Evolutionary conservation across 768 basidiomycete genomes (phyloP), one percentile per base, ranked within the genome.

Genomic region (Dioszegia aurantiaca): DNA sequence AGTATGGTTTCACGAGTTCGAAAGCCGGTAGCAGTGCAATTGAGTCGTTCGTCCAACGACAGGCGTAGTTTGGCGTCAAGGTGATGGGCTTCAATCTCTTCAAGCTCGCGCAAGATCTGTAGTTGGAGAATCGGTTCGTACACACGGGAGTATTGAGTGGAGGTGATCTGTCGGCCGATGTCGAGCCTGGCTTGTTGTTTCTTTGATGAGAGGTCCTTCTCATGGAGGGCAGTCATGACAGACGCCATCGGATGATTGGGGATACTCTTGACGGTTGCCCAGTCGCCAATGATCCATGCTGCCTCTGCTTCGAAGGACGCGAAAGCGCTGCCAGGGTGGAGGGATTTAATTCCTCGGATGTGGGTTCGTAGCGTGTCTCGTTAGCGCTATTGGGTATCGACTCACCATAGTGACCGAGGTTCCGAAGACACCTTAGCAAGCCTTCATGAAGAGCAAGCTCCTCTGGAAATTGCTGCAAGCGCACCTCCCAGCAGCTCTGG

Each of bases 401-500:
- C 86, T 61, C 65, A 93, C 95, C 95, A 75, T 97, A 97, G 75
- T 99, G 95, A 9, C 95, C 95, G 10, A 99, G 81, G 72, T 97
- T 95, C 21, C 90, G 82, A 55, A 98, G 81, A 72, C 94, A 98
- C 46, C 90, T 84, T 61, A 97, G 77, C 10, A 99, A 81, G 14
- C 95, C 95, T 16, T 93, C 77, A 74, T 99, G 94, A 60, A 86
- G 87, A 23, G 87, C 84, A 4, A 94, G 81, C 64, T 94, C 91
- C 67, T 94, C 86, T 0, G 94, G 93, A 21, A 85, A 85, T 58
- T 89, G 86, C 71, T 97, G 94, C 16, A 99, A 81, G 46, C 87
- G 83, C 12, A 98, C 86, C 77, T 99, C 95, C 95, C 95, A 99
- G 69, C 95, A 99, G 70, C 94, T 98, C 76, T 98, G 95, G 8